A percentile compares a stretch with the other conserved stretches of the same genome.
phyloP scores from a whole-genome alignment of 164 flowering plant species.

The Tetrastigma voinierianum region DNA sequence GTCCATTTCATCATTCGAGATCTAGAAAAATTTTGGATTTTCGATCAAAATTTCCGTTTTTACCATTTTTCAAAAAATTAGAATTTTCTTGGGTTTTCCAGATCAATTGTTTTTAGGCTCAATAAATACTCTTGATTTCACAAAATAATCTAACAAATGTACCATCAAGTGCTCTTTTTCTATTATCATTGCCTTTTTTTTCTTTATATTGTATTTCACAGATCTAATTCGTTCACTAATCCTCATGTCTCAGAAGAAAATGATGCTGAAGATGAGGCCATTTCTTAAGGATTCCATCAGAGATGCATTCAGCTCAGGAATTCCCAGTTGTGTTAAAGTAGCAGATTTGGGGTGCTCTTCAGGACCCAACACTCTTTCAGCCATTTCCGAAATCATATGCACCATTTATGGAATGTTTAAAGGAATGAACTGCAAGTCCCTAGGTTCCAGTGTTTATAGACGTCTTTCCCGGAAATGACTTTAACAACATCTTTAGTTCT shows the following conservation, averaged over 20 bases:
- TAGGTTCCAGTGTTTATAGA: slow-evolving; percentile 7
- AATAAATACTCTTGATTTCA: no score
- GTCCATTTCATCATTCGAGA: no score
- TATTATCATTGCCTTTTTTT: no score
- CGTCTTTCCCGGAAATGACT: slow-evolving; percentile 7
- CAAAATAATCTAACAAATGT: no score
- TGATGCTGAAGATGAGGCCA: slow-evolving; percentile 2
- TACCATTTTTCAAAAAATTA: no score
- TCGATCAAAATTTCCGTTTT: no score
- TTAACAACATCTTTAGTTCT: background rate
- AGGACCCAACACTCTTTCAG: slow-evolving; percentile 10
- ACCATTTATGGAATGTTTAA: background rate
- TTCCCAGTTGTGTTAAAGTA: background rate
- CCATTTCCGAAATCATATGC: slow-evolving; percentile 5
- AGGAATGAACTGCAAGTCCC: background rate
- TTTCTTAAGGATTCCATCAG: background rate
- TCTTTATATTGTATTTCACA: no score
- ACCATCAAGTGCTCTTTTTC: no score
- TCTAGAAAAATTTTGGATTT: no score
- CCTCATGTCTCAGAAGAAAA: background rate
- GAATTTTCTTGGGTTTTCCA: no score
- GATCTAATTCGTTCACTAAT: no score
- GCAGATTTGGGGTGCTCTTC: slow-evolving; percentile 14
- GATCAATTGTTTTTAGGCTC: no score
- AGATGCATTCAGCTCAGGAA: background rate